Base-by-base conservation (phyloP, 2,329 filamentous ascomycete genomes). In the Diaporthe velutina region DNA sequence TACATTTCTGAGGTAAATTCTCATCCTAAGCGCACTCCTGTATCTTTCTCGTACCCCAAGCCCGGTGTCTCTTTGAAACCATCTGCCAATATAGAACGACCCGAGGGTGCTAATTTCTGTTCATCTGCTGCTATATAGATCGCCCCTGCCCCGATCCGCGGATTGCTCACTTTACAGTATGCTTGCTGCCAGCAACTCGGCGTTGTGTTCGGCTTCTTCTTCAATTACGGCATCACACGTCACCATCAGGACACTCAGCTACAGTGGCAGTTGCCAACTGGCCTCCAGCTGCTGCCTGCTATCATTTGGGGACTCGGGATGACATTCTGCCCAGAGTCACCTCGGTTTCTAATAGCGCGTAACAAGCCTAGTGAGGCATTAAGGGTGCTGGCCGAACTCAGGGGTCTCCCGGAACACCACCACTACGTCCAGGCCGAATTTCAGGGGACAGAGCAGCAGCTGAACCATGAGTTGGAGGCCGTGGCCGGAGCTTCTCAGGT, bases 391-490 rank as follows among this genome's bases (percentile, higher is more conserved):
- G 60, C 60, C 15, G n/a, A 40, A 17, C 40, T 64, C 1, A 22
- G 60, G 25, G 60, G 40, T 12, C 60, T 64, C 4, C 60, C 40
- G 4, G 60, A 64, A 45, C 7, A 4, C 17, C 60, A 48, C 17
- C 60, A 45, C 15, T 64, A 64, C 19, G 60, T 64, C 25, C 60
- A 64, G 40, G 60, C 25, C 17, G 60, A 48, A 17, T 64, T 64
- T 8, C 3, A 30, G 8, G 60, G 60, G 19, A 64, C 60, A 25
- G 60, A 22, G 17, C 60, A 64, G 60, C 88, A 93, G 60, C 89
- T 94, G 75, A 89, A 94, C 76, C 90, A 92, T 22, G 94, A 96
- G 81, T 86, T 93, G 70, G 93, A 95, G 82, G 93, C 93, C 0
- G 93, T 90, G 38, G 88, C 88, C 82, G 93, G 93, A 3, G 85